These are phyloP conservation scores for Penicillium sp. DNA, from an alignment of 2,329 filamentous ascomycete species.

Conservation along the genomic window DNA sequence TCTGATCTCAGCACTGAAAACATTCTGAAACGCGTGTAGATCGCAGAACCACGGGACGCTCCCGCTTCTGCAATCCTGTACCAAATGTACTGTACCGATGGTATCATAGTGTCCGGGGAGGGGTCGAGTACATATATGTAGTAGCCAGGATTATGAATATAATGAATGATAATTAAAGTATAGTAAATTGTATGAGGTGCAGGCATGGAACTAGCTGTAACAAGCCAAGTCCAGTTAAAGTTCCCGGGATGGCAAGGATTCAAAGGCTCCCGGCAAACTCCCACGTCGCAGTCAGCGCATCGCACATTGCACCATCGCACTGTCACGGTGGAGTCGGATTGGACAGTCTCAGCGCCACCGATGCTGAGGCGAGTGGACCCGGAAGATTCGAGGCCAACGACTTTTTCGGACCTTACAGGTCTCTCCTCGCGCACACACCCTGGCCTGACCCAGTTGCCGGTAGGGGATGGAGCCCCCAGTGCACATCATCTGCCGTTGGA, in stretches of 20 bases:
- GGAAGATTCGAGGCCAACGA: conserved; percentile 2
- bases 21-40: too few species aligned
- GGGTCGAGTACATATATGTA: too few species aligned
- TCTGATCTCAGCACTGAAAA: too few species aligned
- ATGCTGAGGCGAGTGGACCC: not conserved
- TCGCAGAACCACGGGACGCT: too few species aligned
- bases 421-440: conserved; percentile 1
- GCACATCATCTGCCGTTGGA: conserved; percentile 12
- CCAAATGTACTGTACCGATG: too few species aligned
- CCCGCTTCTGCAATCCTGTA: too few species aligned
- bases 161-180: not conserved
- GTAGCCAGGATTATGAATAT: too few species aligned
- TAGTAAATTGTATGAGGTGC: not conserved
- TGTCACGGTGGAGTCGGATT: not conserved
- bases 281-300: not conserved
- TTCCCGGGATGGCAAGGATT: not conserved
- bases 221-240: conserved; percentile 2
- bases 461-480: conserved; percentile 13
- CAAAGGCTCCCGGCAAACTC: not conserved
- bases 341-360: not conserved
- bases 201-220: not conserved
- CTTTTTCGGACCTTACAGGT: conserved; percentile 8
- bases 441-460: conserved; percentile 2
- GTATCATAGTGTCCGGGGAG: too few species aligned
- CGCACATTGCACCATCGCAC: not conserved